Conservation (phyloP, 257 asterid genomes). For the Phtheirospermum japonicum region DNA sequence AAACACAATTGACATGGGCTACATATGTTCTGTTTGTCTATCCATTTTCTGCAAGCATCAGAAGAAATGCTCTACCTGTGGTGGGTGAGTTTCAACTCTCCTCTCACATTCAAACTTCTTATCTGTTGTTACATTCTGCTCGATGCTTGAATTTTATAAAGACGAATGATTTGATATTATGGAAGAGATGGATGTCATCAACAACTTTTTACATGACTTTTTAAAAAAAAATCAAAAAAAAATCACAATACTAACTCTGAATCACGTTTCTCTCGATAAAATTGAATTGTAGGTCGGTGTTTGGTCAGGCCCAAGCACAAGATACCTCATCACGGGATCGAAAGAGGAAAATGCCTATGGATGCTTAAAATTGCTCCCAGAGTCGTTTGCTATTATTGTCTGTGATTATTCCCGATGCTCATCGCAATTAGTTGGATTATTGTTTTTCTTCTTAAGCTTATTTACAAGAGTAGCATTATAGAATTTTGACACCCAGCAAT, state of each 20-base stretch:
- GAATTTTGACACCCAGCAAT: too few relatives aligned
- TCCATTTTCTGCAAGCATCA: constrained; percentile 93
- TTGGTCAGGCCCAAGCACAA: constrained; percentile 58
- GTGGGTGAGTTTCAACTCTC: constrained; percentile 65
- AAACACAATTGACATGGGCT: constrained; percentile 88
- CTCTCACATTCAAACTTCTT: constrained; percentile 1
- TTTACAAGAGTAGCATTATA: too few relatives aligned
- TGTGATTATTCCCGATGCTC: constrained; percentile 6
- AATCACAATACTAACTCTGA: too few relatives aligned
- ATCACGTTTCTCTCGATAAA: not conserved
- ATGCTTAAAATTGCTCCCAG: constrained; percentile 24
- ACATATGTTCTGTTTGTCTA: constrained; percentile 86
- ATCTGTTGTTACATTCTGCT: not conserved
- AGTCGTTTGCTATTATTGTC: not conserved
- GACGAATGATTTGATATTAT: not conserved
- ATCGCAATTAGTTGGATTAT: too few relatives aligned
- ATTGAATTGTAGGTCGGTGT: constrained; percentile 50
- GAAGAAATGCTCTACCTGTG: constrained; percentile 84
- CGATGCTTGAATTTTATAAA: not conserved
- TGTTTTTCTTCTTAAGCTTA: too few relatives aligned
- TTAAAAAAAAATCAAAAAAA: too few relatives aligned
- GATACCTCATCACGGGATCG: constrained; percentile 43
- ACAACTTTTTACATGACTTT: not conserved
- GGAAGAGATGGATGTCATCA: not conserved
- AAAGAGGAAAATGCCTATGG: constrained; percentile 41